Conservation (phyloP, 2,329 filamentous ascomycete genomes). For the Pyrenophora graminea region DNA sequence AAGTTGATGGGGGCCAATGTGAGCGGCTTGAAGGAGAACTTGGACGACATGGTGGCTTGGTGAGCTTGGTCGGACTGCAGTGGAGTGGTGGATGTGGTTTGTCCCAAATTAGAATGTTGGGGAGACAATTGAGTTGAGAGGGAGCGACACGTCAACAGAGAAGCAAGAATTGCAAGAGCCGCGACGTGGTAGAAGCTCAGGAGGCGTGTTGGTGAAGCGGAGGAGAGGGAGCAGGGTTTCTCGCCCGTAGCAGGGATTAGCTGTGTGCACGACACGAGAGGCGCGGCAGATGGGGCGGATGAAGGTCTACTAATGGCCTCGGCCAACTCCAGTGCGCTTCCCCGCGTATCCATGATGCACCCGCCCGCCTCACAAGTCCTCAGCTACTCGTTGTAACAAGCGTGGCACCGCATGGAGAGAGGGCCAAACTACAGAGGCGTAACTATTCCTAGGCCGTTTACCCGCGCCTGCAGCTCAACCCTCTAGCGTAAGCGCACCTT, state of each 20-base stretch:
- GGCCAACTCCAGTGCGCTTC: background rate
- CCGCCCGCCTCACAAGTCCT: too few relatives aligned
- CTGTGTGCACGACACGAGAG: slow-evolving; percentile 21
- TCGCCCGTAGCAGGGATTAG: slow-evolving; percentile 17
- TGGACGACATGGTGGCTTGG: slow-evolving; percentile 33
- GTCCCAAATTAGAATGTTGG: slow-evolving; percentile 11
- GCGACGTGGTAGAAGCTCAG: slow-evolving; percentile 34
- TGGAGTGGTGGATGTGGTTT: slow-evolving; percentile 3
- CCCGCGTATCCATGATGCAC: too few relatives aligned
- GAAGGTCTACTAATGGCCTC: too few relatives aligned
- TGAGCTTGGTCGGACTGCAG: slow-evolving; percentile 1
- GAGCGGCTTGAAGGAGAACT: slow-evolving; percentile 41
- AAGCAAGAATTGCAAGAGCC: slow-evolving; percentile 20
- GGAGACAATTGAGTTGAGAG: slow-evolving; percentile 22
- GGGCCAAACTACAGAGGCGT: background rate
- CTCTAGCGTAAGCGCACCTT: slow-evolving; percentile 6
- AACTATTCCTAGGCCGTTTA: slow-evolving; percentile 1
- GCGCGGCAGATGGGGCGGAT: slow-evolving; percentile 10
- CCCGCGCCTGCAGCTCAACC: slow-evolving; percentile 3
- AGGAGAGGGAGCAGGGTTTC: slow-evolving; percentile 29
- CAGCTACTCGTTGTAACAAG: too few relatives aligned
- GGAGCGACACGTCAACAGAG: slow-evolving; percentile 21
- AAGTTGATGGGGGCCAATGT: slow-evolving; percentile 47
- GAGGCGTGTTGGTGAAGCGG: slow-evolving; percentile 31
- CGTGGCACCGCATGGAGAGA: background rate